Percentiles rank a stretch among this genome's conserved stretches.
Evolutionary conservation across 441 rosid species (phyloP).

Genomic region (Gossypium trilobum): DNA sequence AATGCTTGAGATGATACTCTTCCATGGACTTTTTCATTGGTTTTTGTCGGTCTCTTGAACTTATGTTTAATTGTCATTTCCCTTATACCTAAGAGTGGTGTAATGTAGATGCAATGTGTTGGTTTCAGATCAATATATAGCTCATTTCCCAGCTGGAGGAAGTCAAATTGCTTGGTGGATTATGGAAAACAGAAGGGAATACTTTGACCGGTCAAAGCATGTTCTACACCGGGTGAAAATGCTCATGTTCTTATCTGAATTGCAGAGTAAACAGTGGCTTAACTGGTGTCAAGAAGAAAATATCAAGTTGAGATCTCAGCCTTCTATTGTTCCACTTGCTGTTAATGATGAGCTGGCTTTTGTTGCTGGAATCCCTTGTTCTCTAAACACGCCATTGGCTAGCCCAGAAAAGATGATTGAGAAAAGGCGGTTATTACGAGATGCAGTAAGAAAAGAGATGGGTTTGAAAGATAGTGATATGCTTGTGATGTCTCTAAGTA

Average conservation of each 20-base stretch:
- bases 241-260: conserved; percentile 73
- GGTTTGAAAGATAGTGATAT: conserved; percentile 62
- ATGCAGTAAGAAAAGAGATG: conserved; percentile 66
- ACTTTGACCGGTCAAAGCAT: conserved; percentile 74
- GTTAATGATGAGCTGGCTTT: conserved; percentile 89
- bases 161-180: conserved; percentile 98
- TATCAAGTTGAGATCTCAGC: conserved; percentile 70
- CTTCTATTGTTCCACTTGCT: conserved; percentile 72
- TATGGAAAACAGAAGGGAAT: conserved; percentile 92
- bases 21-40: neutral
- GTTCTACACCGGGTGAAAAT: conserved; percentile 72
- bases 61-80: neutral
- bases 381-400: conserved; percentile 59
- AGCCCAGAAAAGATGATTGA: conserved; percentile 55
- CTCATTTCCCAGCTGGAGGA: conserved; percentile 82
- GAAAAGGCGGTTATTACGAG: conserved; percentile 50
- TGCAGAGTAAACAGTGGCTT: conserved; percentile 78
- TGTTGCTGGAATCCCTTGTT: conserved; percentile 65
- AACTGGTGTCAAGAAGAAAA: conserved; percentile 83
- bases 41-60: neutral
- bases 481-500: conserved; percentile 87
- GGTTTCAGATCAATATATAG: conserved; percentile 74
- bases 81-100: neutral
- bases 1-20: neutral
- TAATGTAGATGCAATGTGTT: conserved; percentile 4